A percentile compares a stretch with the other conserved stretches of the same genome.
phyloP scores from a whole-genome alignment of 352 stramenopile species.

The Globisporangium radiosum region DNA sequence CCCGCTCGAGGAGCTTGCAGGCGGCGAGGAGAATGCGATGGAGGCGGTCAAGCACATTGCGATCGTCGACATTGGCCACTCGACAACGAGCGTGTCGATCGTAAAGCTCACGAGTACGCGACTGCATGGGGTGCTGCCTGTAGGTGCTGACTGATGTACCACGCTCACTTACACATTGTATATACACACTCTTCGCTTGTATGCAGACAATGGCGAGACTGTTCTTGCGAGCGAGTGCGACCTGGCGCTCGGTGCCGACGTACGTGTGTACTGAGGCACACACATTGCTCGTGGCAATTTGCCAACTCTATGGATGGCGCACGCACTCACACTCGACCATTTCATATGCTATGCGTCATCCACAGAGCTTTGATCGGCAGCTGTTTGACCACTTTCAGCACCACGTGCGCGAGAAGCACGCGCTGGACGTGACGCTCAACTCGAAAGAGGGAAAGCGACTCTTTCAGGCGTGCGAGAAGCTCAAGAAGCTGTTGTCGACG shows the following conservation, averaged over 20 bases:
- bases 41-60: constrained; percentile 51
- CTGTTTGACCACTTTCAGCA: constrained; percentile 79
- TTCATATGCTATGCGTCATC: neutral
- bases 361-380: constrained; percentile 56
- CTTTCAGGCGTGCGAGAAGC: constrained; percentile 78
- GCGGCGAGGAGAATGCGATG: constrained; percentile 8
- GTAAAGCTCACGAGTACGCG: constrained; percentile 53
- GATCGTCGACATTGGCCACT: constrained; percentile 87
- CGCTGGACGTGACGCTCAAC: constrained; percentile 41
- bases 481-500: constrained; percentile 89
- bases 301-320: too few species aligned
- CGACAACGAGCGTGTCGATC: constrained; percentile 60
- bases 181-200: neutral
- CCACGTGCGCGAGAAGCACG: constrained; percentile 50
- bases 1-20: constrained; percentile 36
- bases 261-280: constrained; percentile 6
- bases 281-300: too few species aligned
- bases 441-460: constrained; percentile 84
- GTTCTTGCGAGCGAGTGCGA: constrained; percentile 51
- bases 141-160: neutral
- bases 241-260: constrained; percentile 51
- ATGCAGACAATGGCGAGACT: constrained; percentile 35
- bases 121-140: neutral
- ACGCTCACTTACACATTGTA: neutral
- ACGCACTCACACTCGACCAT: neutral